phyloP scores from a whole-genome alignment of 192 early-diverging fungal genomes.

The Coemansia biformis region DNA sequence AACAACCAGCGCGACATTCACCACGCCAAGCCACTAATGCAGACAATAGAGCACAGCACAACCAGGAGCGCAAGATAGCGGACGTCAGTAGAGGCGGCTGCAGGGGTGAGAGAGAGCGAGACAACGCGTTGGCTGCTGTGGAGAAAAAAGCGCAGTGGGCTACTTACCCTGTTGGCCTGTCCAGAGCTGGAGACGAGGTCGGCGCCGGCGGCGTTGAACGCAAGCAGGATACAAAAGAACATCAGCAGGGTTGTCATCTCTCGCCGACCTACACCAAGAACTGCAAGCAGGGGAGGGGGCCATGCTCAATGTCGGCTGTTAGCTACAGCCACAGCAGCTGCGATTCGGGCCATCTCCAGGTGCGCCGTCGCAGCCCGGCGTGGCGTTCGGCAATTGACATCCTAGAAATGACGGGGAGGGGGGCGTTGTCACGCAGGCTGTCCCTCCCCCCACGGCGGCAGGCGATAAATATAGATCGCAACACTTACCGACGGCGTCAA shows the following conservation, averaged over 20 bases:
- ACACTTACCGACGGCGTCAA: slow-evolving; percentile 51
- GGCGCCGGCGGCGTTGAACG: slow-evolving; percentile 36
- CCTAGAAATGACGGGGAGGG: too few relatives aligned
- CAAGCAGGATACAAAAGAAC: slow-evolving; percentile 37
- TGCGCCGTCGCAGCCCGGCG: too few relatives aligned
- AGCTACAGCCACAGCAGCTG: too few relatives aligned
- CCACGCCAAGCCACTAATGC: slow-evolving; percentile 47
- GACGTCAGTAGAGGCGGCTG: too few relatives aligned
- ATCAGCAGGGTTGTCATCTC: slow-evolving; percentile 47
- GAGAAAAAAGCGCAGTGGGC: too few relatives aligned
- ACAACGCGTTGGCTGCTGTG: too few relatives aligned
- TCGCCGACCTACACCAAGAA: slow-evolving; percentile 40
- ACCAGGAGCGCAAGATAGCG: slow-evolving; percentile 1
- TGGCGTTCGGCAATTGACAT: too few relatives aligned
- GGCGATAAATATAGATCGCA: neutral
- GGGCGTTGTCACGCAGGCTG: too few relatives aligned
- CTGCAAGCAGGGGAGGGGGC: too few relatives aligned
- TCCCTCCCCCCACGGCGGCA: neutral
- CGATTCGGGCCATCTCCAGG: too few relatives aligned
- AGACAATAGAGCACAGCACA: neutral
- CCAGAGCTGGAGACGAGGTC: slow-evolving; percentile 29
- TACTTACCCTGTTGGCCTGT: slow-evolving; percentile 40
- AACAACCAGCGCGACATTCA: slow-evolving; percentile 44
- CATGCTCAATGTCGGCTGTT: too few relatives aligned
- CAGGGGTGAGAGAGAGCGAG: neutral